Percentiles rank a stretch among this genome's conserved stretches.
Evolutionary conservation across 495 filamentous ascomycete genomes (phyloP).

Genomic region (Sphaerosporella brunnea): DNA sequence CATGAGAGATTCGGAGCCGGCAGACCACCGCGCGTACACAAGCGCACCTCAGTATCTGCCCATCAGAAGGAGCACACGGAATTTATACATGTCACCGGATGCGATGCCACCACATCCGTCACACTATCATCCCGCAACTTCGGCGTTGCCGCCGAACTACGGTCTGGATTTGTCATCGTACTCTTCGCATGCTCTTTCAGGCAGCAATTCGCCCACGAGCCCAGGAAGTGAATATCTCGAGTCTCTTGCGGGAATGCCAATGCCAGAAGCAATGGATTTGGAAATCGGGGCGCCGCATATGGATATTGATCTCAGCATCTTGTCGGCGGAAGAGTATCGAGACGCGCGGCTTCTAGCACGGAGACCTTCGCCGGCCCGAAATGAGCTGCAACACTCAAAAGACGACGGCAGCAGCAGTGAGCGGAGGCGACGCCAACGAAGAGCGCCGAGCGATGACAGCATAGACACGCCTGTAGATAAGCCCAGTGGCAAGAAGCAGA

Average conservation of each 20-base stretch:
- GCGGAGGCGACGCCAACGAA: background rate
- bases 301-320: constrained; percentile 24
- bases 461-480: background rate
- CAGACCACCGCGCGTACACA: background rate
- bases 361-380: background rate
- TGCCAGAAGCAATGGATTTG: constrained; percentile 22
- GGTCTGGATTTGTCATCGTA: background rate
- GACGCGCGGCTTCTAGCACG: constrained; percentile 18
- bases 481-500: constrained; percentile 27
- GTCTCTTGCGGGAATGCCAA: background rate
- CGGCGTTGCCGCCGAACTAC: background rate
- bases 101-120: background rate
- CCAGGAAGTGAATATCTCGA: constrained; percentile 2
- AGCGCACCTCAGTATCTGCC: background rate
- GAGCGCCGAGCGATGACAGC: constrained; percentile 1
- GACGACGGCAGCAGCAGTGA: background rate
- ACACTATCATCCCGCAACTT: background rate
- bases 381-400: background rate
- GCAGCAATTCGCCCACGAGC: background rate
- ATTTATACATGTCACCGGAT: background rate
- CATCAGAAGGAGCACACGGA: background rate
- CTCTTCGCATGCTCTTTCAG: background rate
- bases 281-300: constrained; percentile 18
- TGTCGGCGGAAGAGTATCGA: constrained; percentile 22
- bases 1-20: constrained; percentile 1